Conservation (phyloP, 768 basidiomycete genomes). For the Daedaleopsis nitida region DNA sequence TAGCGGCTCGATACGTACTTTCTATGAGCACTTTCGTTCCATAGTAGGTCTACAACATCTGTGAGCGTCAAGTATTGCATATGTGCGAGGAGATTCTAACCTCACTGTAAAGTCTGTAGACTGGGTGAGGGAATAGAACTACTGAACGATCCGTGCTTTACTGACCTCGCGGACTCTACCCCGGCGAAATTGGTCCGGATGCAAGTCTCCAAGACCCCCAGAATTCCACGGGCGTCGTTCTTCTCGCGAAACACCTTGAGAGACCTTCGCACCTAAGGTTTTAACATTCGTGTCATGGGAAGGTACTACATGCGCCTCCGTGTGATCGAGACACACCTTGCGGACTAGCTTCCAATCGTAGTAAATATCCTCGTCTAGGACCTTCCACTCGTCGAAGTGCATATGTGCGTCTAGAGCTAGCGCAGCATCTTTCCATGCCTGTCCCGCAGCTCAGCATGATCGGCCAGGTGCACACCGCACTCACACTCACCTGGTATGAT, state of each 20-base stretch:
- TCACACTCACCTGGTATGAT: constrained; percentile 64
- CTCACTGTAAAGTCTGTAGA: constrained; percentile 81
- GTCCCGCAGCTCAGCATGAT: constrained; percentile 1
- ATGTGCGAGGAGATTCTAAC: constrained; percentile 34
- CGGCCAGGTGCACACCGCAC: neutral
- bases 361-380: constrained; percentile 80
- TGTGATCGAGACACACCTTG: constrained; percentile 49
- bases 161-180: constrained; percentile 77
- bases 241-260: constrained; percentile 69
- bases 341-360: constrained; percentile 90
- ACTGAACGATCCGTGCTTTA: neutral
- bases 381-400: constrained; percentile 90
- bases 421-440: constrained; percentile 91
- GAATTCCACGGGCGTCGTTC: constrained; percentile 81
- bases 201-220: constrained; percentile 91
- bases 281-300: neutral
- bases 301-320: neutral
- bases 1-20: constrained; percentile 44
- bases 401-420: constrained; percentile 77
- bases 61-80: constrained; percentile 3
- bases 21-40: constrained; percentile 93
- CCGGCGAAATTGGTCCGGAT: constrained; percentile 93
- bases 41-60: constrained; percentile 68
- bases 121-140: constrained; percentile 10
- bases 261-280: constrained; percentile 68